A percentile compares a stretch with the other conserved stretches of the same genome.
These are phyloP conservation scores for Cyberlindnera xylosilytica DNA, from an alignment of 805 yeast genomes.

Conservation along the genomic window DNA sequence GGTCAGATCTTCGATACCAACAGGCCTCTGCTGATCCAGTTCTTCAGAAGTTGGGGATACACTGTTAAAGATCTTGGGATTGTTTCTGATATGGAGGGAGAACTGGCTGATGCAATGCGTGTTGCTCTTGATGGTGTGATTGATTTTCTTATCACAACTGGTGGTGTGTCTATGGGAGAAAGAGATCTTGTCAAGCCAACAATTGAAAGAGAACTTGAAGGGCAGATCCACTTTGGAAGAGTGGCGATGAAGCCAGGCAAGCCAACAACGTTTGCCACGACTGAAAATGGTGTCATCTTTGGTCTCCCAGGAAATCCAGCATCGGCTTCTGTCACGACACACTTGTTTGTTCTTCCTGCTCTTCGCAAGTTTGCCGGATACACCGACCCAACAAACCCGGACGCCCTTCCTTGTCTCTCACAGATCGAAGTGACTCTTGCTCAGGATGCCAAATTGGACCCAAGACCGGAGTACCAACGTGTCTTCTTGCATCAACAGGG, in stretches of 20 bases:
- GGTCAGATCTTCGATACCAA: conserved; percentile 52
- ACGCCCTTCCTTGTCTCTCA: conserved; percentile 28
- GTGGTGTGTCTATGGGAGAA: conserved; percentile 63
- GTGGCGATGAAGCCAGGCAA: conserved; percentile 61
- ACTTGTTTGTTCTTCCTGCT: conserved; percentile 47
- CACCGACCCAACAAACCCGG: conserved; percentile 7
- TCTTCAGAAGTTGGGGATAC: conserved; percentile 34
- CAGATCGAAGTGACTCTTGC: conserved; percentile 34
- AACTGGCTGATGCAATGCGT: conserved; percentile 27
- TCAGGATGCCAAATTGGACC: conserved; percentile 37
- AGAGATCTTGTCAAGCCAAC: conserved; percentile 48
- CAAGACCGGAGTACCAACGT: conserved; percentile 52
- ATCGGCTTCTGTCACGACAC: conserved; percentile 46
- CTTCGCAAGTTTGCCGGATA: conserved; percentile 37
- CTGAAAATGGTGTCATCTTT: conserved; percentile 34
- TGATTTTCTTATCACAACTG: conserved; percentile 48
- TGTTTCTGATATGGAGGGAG: conserved; percentile 37
- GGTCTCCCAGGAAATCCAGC: conserved; percentile 60
- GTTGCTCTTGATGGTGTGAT: conserved; percentile 25
- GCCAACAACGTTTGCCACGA: conserved; percentile 55
- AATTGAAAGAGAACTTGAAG: conserved; percentile 39
- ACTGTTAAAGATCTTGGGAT: conserved; percentile 48
- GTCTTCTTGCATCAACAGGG: conserved; percentile 32
- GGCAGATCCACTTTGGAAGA: conserved; percentile 49
- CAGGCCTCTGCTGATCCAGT: conserved; percentile 42